A percentile compares a stretch with the other conserved stretches of the same genome.
Evolutionary conservation across 2,329 filamentous ascomycete genomes (phyloP).

Genomic region (Fusarium aywerte): DNA sequence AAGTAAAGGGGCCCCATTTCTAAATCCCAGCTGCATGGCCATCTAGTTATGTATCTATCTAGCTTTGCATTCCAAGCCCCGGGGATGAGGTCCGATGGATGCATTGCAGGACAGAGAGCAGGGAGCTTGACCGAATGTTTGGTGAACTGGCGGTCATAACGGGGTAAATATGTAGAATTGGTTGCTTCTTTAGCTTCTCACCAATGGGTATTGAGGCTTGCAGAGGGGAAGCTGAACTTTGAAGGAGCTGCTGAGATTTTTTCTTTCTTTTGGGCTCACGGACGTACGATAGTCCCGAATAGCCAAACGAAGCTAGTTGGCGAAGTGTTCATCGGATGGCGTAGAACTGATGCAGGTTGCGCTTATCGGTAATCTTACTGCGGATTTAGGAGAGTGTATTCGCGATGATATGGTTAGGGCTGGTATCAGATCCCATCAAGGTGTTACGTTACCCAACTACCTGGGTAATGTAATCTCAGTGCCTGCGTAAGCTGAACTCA

Average conservation of each 20-base stretch:
- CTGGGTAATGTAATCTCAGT: neutral
- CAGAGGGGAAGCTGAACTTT: constrained; percentile 24
- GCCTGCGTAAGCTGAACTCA: constrained; percentile 32
- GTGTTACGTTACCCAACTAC: neutral
- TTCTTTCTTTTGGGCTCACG: no score
- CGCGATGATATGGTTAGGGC: neutral
- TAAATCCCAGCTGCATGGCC: constrained; percentile 16
- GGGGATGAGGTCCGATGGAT: constrained; percentile 29
- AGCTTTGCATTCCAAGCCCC: constrained; percentile 31
- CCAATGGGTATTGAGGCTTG: constrained; percentile 23
- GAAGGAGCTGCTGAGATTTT: neutral
- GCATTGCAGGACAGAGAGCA: constrained; percentile 12
- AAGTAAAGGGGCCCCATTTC: constrained; percentile 9
- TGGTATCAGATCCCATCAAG: constrained; percentile 2
- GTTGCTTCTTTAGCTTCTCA: neutral
- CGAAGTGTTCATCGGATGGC: neutral
- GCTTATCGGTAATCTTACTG: constrained; percentile 2
- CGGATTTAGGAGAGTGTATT: neutral
- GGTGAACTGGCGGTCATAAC: constrained; percentile 24
- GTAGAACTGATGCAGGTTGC: neutral
- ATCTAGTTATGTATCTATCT: constrained; percentile 1
- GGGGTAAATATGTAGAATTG: neutral
- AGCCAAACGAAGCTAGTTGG: neutral
- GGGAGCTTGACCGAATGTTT: constrained; percentile 13
- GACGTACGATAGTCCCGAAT: neutral